Evolutionary conservation across 2,329 filamentous ascomycete genomes (phyloP).

Genomic region (Fusarium sp.): DNA sequence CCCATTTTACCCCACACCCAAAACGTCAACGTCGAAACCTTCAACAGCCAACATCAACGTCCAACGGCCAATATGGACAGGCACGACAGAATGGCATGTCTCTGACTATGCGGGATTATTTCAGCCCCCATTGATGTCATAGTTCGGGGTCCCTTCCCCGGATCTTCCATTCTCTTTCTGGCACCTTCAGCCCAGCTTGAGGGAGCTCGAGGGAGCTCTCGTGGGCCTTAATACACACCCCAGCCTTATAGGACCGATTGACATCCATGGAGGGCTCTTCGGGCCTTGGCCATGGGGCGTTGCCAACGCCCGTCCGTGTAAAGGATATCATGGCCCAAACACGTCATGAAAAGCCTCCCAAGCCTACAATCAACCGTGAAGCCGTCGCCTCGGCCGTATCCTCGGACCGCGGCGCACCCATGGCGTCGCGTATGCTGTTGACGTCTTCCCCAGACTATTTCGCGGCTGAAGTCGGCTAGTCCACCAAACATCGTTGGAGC

Average conservation of each 20-base stretch:
- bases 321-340: constrained; percentile 9
- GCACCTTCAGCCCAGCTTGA: background rate
- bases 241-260: constrained; percentile 35
- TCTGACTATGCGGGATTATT: constrained; percentile 3
- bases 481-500: constrained; percentile 17
- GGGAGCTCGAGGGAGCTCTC: constrained; percentile 24
- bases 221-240: constrained; percentile 17
- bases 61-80: background rate
- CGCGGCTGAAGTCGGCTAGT: constrained; percentile 12
- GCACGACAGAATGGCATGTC: constrained; percentile 7
- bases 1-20: constrained; percentile 33
- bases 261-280: constrained; percentile 19
- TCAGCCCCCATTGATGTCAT: background rate
- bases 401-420: constrained; percentile 10
- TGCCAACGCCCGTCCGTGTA: constrained; percentile 3
- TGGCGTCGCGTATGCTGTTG: constrained; percentile 11
- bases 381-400: constrained; percentile 9
- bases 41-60: constrained; percentile 3
- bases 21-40: constrained; percentile 34
- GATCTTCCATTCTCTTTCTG: background rate
- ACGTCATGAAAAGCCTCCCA: constrained; percentile 15
- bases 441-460: constrained; percentile 28
- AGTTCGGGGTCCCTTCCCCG: background rate
- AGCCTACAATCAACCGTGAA: constrained; percentile 13
- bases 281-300: constrained; percentile 3